Percentiles rank a stretch among this genome's conserved stretches.
These are phyloP conservation scores for Boletus insuetus DNA, from an alignment of 768 basidiomycete species.

Conservation along the genomic window DNA sequence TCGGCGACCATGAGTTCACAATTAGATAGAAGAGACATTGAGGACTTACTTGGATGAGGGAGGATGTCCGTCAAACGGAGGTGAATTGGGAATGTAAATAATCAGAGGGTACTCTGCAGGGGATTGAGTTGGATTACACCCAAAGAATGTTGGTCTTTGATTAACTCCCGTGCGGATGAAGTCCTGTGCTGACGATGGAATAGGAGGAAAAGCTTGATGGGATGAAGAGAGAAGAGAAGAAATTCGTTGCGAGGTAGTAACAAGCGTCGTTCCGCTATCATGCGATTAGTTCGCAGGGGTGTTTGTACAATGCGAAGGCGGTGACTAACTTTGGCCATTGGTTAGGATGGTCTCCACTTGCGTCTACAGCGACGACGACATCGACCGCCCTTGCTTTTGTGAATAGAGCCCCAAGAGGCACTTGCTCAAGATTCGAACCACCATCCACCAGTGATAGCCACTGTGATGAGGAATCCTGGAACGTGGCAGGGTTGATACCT, in stretches of 20 bases:
- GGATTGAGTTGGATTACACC: constrained; percentile 53
- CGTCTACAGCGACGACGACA: constrained; percentile 74
- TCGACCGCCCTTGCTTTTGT: constrained; percentile 69
- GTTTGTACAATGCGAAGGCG: not conserved
- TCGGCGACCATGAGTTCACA: constrained; percentile 1
- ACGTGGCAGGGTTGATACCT: constrained; percentile 47
- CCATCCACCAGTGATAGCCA: constrained; percentile 72
- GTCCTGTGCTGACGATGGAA: constrained; percentile 48
- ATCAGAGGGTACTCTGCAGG: constrained; percentile 63
- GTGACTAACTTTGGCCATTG: constrained; percentile 64
- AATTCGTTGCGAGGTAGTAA: constrained; percentile 44
- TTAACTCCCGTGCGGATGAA: constrained; percentile 64
- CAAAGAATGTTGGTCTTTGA: constrained; percentile 74
- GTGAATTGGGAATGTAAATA: constrained; percentile 75
- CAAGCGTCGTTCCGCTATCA: constrained; percentile 51
- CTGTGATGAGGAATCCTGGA: constrained; percentile 48
- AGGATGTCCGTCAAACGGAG: constrained; percentile 57
- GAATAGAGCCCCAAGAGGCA: constrained; percentile 70
- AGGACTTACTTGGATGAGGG: constrained; percentile 62
- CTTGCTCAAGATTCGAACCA: constrained; percentile 63
- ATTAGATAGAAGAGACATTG: not conserved
- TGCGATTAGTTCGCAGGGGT: not conserved
- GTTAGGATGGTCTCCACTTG: constrained; percentile 53
- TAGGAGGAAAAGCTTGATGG: constrained; percentile 63
- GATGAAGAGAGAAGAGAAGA: constrained; percentile 43